Evolutionary conservation across 164 flowering plant genomes (phyloP).

Genomic region (Protea cynaroides): DNA sequence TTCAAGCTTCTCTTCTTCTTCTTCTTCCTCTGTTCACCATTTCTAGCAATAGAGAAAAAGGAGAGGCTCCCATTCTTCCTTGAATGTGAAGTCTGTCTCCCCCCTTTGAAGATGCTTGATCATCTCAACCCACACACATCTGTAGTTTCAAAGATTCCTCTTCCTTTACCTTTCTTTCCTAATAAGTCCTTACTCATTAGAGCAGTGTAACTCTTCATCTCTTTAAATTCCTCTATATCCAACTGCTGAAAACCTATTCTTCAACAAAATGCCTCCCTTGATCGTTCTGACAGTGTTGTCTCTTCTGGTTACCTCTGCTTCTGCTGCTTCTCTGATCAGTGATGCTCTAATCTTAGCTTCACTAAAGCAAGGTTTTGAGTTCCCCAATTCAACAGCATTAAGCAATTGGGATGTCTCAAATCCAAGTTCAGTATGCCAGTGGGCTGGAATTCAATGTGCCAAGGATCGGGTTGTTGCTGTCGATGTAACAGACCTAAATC

Average conservation of each 20-base stretch:
- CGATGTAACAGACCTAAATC: constrained; percentile 55
- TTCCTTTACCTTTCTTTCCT: constrained; percentile 32
- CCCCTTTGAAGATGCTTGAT: constrained; percentile 49
- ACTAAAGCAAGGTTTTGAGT: constrained; percentile 50
- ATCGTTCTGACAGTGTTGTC: constrained; percentile 43
- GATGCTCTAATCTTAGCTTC: constrained; percentile 57
- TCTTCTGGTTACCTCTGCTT: constrained; percentile 21
- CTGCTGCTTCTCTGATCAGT: constrained; percentile 36
- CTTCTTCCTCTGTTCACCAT: constrained; percentile 7
- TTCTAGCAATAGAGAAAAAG: constrained; percentile 14
- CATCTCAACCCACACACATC: constrained; percentile 26
- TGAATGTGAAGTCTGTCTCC: constrained; percentile 67
- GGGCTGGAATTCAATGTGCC: constrained; percentile 68
- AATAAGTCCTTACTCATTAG: constrained; percentile 18
- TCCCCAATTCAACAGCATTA: constrained; percentile 27
- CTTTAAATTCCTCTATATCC: constrained; percentile 28
- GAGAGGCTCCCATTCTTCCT: constrained; percentile 34
- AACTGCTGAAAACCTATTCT: constrained; percentile 12
- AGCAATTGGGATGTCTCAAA: constrained; percentile 47
- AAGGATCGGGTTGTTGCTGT: constrained; percentile 47
- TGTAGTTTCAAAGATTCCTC: constrained; percentile 54
- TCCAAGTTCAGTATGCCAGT: constrained; percentile 59
- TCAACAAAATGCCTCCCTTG: constrained; percentile 28
- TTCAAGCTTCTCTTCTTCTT: constrained; percentile 8
- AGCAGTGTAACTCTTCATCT: constrained; percentile 28